Base-by-base conservation (phyloP, 768 basidiomycete genomes). In the Amanita rubescens region DNA sequence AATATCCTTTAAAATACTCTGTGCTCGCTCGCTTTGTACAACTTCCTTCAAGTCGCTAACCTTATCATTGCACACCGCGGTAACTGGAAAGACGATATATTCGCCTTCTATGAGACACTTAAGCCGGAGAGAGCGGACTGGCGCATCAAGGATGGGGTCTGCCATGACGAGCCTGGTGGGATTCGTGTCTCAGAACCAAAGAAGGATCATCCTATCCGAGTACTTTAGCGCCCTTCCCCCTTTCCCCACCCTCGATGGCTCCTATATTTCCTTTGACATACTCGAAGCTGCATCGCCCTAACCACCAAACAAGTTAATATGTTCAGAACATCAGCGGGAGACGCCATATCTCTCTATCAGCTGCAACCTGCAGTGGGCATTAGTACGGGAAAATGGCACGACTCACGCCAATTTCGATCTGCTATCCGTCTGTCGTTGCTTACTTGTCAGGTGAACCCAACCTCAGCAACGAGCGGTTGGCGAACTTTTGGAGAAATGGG, bases 221-320 rank as follows among this genome's bases (percentile, higher is more conserved):
- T 78, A 74, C 54, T 65, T 77, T 0, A 57, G 76, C 2, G 68
- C 64, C 1, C 60, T 78, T 2, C 75, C 74, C 2, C 52, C 77
- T 20, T 44, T 76, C 20, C 65, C 67, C 0, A 53, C 66, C 1
- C 57, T 67, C 1, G 61, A 58, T 10, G 64, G 61, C 4, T 46
- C 44, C 1, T 53, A 45, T 8, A 15, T 46, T 0, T 45, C 52
- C 44, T 49, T 27, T 24, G 20, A 33, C 14, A 41, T 4, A 41
- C 24, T 1, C 51, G 37, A 2, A 46, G 38, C 0, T 59, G 65
- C 44, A 66, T 64, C 1, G 57, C 76, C 24, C 59, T 75, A 12
- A 66, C 64, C 3, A 52, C 55, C 14, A 41, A 53, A 0, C 72
- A 74, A 54, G 63, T 42, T 12, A 58, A 56, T 0, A 45, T 71